These are phyloP conservation scores for Trypanosoma avium DNA, from an alignment of 208 protist species.

Conservation along the genomic window DNA sequence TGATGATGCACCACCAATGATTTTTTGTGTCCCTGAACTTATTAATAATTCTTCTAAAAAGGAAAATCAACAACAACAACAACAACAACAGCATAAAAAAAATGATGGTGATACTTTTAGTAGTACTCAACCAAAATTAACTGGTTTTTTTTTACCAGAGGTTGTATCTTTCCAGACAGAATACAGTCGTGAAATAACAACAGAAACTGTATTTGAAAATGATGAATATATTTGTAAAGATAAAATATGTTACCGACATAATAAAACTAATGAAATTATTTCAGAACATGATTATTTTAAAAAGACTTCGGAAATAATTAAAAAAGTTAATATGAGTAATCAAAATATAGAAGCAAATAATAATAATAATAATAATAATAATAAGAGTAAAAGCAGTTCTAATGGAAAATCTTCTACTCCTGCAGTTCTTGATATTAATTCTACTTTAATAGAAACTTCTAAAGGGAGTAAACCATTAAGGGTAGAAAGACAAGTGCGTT, in stretches of 20 bases:
- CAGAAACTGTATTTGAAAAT: constrained; percentile 53
- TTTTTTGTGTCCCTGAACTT: constrained; percentile 42
- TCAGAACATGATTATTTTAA: constrained; percentile 67
- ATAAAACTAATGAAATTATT: constrained; percentile 47
- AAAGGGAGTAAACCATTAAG: constrained; percentile 5
- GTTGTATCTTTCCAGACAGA: constrained; percentile 64
- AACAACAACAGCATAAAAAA: neutral
- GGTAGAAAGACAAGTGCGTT: constrained; percentile 7
- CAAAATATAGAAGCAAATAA: neutral
- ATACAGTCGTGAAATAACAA: constrained; percentile 61
- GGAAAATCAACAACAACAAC: constrained; percentile 2
- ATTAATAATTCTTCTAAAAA: constrained; percentile 10
- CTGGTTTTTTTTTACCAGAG: constrained; percentile 62
- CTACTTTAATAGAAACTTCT: neutral
- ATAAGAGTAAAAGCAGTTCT: neutral
- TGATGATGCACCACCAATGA: constrained; percentile 70
- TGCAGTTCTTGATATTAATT: neutral
- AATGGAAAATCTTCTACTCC: too few species aligned
- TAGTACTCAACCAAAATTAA: constrained; percentile 38
- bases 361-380: neutral
- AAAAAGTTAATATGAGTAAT: neutral
- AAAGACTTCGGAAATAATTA: constrained; percentile 34
- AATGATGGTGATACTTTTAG: neutral
- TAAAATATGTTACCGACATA: constrained; percentile 46
- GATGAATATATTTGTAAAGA: constrained; percentile 78